phyloP scores from a whole-genome alignment of 1,284 basidiomycete species.

The Papiliotrema laurentii region DNA sequence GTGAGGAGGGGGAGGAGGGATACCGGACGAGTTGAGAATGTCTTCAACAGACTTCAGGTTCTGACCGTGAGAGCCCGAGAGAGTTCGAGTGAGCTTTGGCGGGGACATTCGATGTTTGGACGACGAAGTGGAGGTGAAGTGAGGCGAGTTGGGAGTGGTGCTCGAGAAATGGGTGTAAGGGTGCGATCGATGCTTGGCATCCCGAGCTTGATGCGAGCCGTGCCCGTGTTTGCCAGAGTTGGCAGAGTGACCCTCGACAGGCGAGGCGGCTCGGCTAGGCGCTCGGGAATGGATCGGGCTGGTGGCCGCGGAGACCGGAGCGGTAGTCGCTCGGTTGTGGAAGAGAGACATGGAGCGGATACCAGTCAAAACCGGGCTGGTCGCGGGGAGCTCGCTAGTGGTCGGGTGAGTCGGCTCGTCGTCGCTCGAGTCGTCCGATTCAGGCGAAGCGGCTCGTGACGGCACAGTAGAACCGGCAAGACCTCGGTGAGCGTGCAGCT shows the following conservation, averaged over 20 bases:
- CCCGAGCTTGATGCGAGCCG: slow-evolving; percentile 39
- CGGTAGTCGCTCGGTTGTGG: slow-evolving; percentile 40
- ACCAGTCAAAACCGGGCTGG: slow-evolving; percentile 77
- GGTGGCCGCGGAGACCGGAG: slow-evolving; percentile 39
- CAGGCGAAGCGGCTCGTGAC: slow-evolving; percentile 40
- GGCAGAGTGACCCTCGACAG: slow-evolving; percentile 43
- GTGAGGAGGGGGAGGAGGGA: slow-evolving; percentile 38
- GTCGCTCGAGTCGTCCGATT: slow-evolving; percentile 43
- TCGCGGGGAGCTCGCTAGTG: slow-evolving; percentile 41
- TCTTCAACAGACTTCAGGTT: slow-evolving; percentile 44
- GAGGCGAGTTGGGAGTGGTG: slow-evolving; percentile 40
- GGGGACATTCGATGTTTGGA: slow-evolving; percentile 36
- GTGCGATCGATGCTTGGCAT: slow-evolving; percentile 45
- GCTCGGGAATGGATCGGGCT: slow-evolving; percentile 41
- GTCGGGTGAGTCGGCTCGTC: slow-evolving; percentile 29
- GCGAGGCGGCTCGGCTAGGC: slow-evolving; percentile 34
- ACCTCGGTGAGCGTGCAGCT: slow-evolving; percentile 33
- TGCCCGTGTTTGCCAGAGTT: slow-evolving; percentile 47
- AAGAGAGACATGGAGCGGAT: slow-evolving; percentile 57
- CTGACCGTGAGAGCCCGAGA: slow-evolving; percentile 13
- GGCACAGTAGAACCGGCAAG: slow-evolving; percentile 31
- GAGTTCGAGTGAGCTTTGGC: slow-evolving; percentile 27
- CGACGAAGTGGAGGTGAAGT: slow-evolving; percentile 16
- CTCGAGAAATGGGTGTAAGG: slow-evolving; percentile 34
- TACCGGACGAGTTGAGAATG: slow-evolving; percentile 45